Base-by-base conservation (phyloP, 805 yeast species). In the Nakazawaea ernobii region DNA sequence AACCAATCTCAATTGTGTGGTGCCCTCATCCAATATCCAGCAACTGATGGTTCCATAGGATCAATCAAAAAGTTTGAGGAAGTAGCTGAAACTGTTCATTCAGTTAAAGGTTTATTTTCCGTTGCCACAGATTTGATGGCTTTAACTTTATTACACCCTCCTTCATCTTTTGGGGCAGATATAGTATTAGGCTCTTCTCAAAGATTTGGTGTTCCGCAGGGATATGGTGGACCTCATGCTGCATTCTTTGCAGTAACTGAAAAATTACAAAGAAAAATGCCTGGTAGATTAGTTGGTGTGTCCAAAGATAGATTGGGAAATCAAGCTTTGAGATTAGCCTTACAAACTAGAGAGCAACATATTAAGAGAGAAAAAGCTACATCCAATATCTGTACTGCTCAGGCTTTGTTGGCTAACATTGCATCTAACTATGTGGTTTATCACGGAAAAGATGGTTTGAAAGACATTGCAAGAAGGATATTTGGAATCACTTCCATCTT, bases 221-320 rank as follows among this genome's bases (percentile, higher is more conserved):
- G 98, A 6, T 94, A 82, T 62, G 99, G 99, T 60, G 99, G 99
- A 17, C 99, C 99, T 3, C 99, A 94, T 65, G 98, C 99, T 41
- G 99, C 96, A 0, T 94, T 88, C 69, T 91, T 94, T 58, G 88
- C 98, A 8, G 95, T 92, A 36, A 75, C 80, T n/a, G 79, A 82
- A 50, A 75, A 80, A 48, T 74, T 85, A 56, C 87, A 88, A 61
- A 80, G 99, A 62, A 94, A 91, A 67, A 89, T 94, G 65, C 99
- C 99, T 2, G 99, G 99, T 39, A 79, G 99, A 70, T 78, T 94
- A 48, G 91, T 94, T 47, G 99, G 99, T 61, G 81, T 87, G 36
- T 82, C 96, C 35, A 88, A 87, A 63, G 99, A 92, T 64, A 77
- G 98, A 60, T 71, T 91, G 45, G 97, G 97, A 17, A 81, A 86